Base-by-base conservation (phyloP, 2,329 filamentous ascomycete genomes). In the Didymella sp. region DNA sequence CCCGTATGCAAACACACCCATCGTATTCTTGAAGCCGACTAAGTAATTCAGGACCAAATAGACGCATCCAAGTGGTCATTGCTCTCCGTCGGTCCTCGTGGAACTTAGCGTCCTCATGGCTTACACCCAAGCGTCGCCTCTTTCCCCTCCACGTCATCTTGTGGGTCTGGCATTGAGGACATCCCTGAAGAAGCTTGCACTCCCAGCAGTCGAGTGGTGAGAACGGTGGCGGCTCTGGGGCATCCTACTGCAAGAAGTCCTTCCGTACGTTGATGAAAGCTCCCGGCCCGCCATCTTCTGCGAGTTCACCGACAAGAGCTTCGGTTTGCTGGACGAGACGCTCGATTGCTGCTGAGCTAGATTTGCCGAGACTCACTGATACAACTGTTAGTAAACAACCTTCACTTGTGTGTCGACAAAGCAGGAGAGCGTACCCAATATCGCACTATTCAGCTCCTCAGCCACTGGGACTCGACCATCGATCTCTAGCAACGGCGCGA, bases 391-490 rank as follows among this genome's bases (percentile, higher is more conserved):
- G 70, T 66, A 59, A 37, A 11, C 15, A 2, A 4, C 11, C 4
- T 13, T 12, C 2, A 3, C 12, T 15, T 4, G 30, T 15, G 5
- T 15, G 6, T 31, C 6, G 30, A 13, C 12, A 6, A 31, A 15
- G 2, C 12, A 13, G 12, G 13, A 15, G 15, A 72, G n/a, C 66
- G 41, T 70, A 96, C 92, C 87, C 58, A 99, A 77, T 67, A 99
- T 96, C 43, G 92, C 93, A 59, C 91, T 91, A 76, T 98, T 98
- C 54, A 99, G 81, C 75, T 96, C 93, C 78, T 99, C 95, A 8
- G 93, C 93, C 37, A 98, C 91, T 17, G 86, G 82, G 17, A 88
- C 85, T 40, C 95, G 82, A 1, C 91, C 92, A 49, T 84, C 85
- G 35, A 85, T 82, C 68, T 96, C 91, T 55, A 99, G 80, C 58